phyloP scores from a whole-genome alignment of 305 asterid genomes.

The Fraxinus baroniana region DNA sequence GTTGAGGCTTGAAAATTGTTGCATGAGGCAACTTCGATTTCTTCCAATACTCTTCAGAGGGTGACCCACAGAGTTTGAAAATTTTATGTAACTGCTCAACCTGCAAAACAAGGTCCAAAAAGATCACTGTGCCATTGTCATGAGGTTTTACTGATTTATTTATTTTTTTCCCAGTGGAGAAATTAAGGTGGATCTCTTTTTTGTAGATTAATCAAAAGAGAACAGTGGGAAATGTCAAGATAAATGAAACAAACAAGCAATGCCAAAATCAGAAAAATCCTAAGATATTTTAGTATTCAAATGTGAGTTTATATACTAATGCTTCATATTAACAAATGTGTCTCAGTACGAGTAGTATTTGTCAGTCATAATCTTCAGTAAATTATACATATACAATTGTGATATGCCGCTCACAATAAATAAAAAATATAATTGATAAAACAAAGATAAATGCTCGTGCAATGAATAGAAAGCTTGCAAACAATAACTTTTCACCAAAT shows the following conservation, averaged over 20 bases:
- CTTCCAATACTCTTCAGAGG: slow-evolving; percentile 88
- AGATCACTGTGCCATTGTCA: background rate
- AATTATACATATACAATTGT: no score
- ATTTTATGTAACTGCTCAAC: slow-evolving; percentile 90
- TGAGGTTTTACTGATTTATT: background rate
- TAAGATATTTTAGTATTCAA: background rate
- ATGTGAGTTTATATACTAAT: background rate
- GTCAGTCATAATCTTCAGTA: no score
- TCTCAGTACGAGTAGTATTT: background rate
- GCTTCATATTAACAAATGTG: background rate
- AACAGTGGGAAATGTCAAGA: background rate
- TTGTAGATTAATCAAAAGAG: background rate
- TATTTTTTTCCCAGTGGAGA: background rate
- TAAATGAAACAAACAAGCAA: background rate
- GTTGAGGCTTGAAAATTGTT: slow-evolving; percentile 87
- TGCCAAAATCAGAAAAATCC: background rate
- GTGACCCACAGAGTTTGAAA: slow-evolving; percentile 92
- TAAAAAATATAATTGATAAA: background rate
- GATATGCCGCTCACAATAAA: background rate
- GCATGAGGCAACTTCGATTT: slow-evolving; percentile 83
- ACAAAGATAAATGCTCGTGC: background rate
- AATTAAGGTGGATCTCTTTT: background rate
- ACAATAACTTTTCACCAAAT: background rate
- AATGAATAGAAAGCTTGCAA: background rate
- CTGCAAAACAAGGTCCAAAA: slow-evolving; percentile 36